Conservation (phyloP, 768 basidiomycete species). For the Pholiota molesta region DNA sequence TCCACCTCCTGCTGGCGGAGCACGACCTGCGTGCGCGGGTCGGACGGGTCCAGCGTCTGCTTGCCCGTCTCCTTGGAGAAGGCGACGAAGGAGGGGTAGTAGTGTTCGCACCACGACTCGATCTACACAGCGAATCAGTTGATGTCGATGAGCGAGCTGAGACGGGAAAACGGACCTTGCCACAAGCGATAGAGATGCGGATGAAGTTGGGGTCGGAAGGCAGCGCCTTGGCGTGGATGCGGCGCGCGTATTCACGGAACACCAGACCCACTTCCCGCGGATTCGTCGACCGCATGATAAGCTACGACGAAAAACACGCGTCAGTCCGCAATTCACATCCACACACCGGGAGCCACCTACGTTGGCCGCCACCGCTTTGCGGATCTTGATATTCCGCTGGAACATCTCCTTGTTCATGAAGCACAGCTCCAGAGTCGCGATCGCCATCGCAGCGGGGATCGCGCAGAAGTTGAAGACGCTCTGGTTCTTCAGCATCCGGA, state of each 20-base stretch:
- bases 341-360: slow-evolving; percentile 48
- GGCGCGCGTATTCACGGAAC: slow-evolving; percentile 81
- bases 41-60: slow-evolving; percentile 46
- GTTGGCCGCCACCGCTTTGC: slow-evolving; percentile 85
- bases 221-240: slow-evolving; percentile 79
- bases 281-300: slow-evolving; percentile 92
- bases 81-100: slow-evolving; percentile 90
- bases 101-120: slow-evolving; percentile 91
- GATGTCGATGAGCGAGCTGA: too few relatives aligned
- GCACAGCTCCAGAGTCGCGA: slow-evolving; percentile 89
- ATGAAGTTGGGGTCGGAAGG: slow-evolving; percentile 89
- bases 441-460: slow-evolving; percentile 93
- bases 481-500: slow-evolving; percentile 85
- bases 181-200: slow-evolving; percentile 79
- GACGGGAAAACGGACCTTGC: too few relatives aligned
- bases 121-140: slow-evolving; percentile 52
- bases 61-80: slow-evolving; percentile 28
- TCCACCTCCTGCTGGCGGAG: slow-evolving; percentile 47
- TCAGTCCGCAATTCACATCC: background rate
- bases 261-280: slow-evolving; percentile 88
- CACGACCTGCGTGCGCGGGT: slow-evolving; percentile 60
- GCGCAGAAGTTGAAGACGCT: slow-evolving; percentile 96
- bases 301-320: slow-evolving; percentile 44
- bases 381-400: slow-evolving; percentile 89
- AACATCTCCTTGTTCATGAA: slow-evolving; percentile 94